Conservation (phyloP, 345 rosid genomes). For the Euphorbia lathyris region DNA sequence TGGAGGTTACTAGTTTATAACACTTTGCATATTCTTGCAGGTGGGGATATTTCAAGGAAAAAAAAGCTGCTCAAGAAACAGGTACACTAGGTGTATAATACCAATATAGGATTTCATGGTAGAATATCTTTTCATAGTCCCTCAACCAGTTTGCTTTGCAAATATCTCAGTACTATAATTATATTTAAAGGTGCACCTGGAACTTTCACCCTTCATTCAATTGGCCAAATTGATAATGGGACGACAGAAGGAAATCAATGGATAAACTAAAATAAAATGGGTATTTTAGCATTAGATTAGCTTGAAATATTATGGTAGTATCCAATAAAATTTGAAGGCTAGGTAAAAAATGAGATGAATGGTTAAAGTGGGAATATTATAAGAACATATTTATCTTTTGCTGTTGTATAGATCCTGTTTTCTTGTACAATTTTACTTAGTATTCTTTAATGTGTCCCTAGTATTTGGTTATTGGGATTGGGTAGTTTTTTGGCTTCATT, state of each 20-base stretch:
- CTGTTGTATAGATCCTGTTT: too few relatives aligned
- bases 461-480: too few relatives aligned
- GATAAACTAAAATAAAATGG: background rate
- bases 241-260: background rate
- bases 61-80: slow-evolving; percentile 96
- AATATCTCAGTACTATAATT: background rate
- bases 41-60: slow-evolving; percentile 94
- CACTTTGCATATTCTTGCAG: slow-evolving; percentile 33
- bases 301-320: too few relatives aligned
- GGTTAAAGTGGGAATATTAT: too few relatives aligned
- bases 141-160: background rate
- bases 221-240: background rate
- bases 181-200: background rate
- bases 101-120: background rate
- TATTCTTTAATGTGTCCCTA: too few relatives aligned
- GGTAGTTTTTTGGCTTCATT: too few relatives aligned
- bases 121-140: background rate
- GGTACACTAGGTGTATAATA: slow-evolving; percentile 33
- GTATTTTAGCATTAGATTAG: too few relatives aligned
- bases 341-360: background rate
- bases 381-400: too few relatives aligned
- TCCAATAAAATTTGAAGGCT: background rate
- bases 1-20: slow-evolving; percentile 4
- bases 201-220: background rate
- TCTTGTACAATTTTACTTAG: too few relatives aligned